Evolutionary conservation across 2,329 filamentous ascomycete species (phyloP), one percentile per base, ranked within the genome.

Genomic region (Cladosporium sp.): DNA sequence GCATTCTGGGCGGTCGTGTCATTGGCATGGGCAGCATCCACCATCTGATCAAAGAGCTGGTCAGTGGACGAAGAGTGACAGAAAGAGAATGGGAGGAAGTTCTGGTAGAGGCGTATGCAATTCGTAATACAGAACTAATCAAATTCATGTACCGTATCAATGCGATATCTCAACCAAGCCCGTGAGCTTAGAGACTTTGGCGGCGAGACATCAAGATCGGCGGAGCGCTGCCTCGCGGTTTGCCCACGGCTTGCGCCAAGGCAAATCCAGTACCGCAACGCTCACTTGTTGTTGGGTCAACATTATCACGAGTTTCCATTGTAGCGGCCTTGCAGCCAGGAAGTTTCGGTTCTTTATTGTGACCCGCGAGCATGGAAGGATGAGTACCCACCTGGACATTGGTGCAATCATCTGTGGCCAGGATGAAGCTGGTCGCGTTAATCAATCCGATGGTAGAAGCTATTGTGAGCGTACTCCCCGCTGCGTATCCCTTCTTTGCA

Each of bases 401-500:
- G 18, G 54, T 53, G 61, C 89, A 91, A 68, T 97, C 87, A 2
- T 72, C 69, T 56, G 83, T 77, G 0, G 78, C 70, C 42, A 97
- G 72, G 19, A 95, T 72, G 57, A 98, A 85, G 9, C 85, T 87
- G 31, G 84, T 83, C 42, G 90, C 74, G 65, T 95, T 90, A 49
- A 97, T 85, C 58, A 96, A 85, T 0, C 89, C 89, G 28, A 85
- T 77, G 1, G 84, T 80, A 7, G 75, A 54, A 34, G 79, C 78
- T 1, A 89, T 86, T 14, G 78, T 72, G 52, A 96, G 84, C 57
- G 77, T 80, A 60, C 84, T 90, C 42, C 84, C 84, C 31, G 90
- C 88, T n/a, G 89, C 87, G 65, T 95, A 96, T 0, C 88, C 91
- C 63, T 89, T 86, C 9, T 33, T 65, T 43, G 71, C 68, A n/a